Conservation (phyloP, 106 monocot genomes). For the Dactylorhiza incarnata region DNA sequence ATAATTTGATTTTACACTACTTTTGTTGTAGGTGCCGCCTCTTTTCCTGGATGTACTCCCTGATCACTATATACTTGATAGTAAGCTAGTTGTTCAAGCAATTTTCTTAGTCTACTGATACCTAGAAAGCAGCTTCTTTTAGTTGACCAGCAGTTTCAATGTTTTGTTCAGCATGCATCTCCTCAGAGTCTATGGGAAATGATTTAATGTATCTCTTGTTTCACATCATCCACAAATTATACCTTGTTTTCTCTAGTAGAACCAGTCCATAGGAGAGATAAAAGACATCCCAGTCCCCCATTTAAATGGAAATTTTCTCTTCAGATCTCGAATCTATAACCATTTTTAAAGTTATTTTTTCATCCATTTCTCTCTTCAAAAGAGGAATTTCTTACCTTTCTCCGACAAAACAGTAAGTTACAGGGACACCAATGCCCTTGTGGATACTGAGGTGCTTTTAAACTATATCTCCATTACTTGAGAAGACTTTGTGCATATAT, state of each 20-base stretch:
- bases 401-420: background rate
- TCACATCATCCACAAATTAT: background rate
- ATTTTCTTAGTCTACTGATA: too few species aligned
- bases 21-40: constrained; percentile 74
- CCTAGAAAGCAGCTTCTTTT: too few species aligned
- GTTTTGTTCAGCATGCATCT: background rate
- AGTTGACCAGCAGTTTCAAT: background rate
- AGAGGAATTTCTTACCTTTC: background rate
- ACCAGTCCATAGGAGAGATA: background rate
- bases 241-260: background rate
- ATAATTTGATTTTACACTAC: constrained; percentile 4
- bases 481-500: background rate
- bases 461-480: background rate
- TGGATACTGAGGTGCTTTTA: background rate
- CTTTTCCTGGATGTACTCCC: constrained; percentile 91
- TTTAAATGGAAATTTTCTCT: background rate
- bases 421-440: background rate
- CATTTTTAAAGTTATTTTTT: background rate
- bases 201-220: background rate
- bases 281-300: background rate
- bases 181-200: background rate
- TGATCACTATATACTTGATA: too few species aligned
- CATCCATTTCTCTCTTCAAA: background rate
- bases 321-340: background rate
- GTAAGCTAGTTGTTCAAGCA: too few species aligned